A percentile compares a stretch with the other conserved stretches of the same genome.
phyloP scores from a whole-genome alignment of 495 filamentous ascomycete genomes.

The Podospora anserina region DNA sequence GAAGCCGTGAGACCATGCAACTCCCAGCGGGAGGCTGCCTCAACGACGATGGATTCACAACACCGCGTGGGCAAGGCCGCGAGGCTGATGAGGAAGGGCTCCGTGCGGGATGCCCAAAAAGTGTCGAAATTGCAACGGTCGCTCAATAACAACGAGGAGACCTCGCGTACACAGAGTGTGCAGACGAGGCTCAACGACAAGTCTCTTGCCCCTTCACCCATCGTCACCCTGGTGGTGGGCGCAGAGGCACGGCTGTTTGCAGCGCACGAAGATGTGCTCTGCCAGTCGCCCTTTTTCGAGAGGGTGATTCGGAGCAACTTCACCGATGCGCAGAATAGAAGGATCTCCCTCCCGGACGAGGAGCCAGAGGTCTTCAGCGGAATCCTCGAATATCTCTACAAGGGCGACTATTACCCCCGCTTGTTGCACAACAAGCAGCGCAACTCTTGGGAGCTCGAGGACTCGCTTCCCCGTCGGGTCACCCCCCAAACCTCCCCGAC shows the following conservation, averaged over 20 bases:
- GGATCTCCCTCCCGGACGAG: conserved; percentile 77
- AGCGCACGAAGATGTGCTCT: conserved; percentile 83
- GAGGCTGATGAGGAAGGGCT: conserved; percentile 65
- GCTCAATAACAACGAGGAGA: conserved; percentile 36
- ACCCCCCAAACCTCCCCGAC: conserved; percentile 36
- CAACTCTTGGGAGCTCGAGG: conserved; percentile 72
- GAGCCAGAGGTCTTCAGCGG: conserved; percentile 86
- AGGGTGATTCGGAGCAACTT: conserved; percentile 58
- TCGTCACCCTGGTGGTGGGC: conserved; percentile 80
- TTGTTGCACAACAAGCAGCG: conserved; percentile 65
- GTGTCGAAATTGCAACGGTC: conserved; percentile 66
- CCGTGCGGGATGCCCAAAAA: conserved; percentile 67
- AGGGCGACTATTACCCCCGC: conserved; percentile 86
- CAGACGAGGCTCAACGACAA: conserved; percentile 50
- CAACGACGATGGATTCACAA: conserved; percentile 36
- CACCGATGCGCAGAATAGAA: conserved; percentile 59
- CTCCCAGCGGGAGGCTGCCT: conserved; percentile 34
- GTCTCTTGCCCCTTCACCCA: conserved; percentile 58
- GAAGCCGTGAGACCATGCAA: conserved; percentile 51
- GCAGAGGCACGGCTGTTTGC: conserved; percentile 82
- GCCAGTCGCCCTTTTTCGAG: conserved; percentile 76
- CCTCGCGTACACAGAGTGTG: conserved; percentile 24
- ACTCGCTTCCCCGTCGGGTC: conserved; percentile 40
- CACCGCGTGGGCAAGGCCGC: conserved; percentile 74
- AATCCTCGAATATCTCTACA: conserved; percentile 90